A percentile compares a stretch with the other conserved stretches of the same genome.
Evolutionary conservation across 176 grass and related monocot genomes (phyloP).

Genomic region (Oryza longistaminata): DNA sequence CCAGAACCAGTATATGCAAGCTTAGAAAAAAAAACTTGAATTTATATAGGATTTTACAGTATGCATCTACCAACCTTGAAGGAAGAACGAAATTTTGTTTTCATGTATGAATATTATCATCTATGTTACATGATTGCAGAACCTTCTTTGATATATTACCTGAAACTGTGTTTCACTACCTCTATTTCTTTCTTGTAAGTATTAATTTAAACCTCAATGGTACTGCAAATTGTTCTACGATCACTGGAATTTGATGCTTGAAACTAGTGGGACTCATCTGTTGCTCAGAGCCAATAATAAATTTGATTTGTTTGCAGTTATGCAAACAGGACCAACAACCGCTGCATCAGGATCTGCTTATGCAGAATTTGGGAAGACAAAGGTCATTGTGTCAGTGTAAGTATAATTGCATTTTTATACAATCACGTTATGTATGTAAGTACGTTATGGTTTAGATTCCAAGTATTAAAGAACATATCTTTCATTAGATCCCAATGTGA

Average conservation of each 20-base stretch:
- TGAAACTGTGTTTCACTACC: constrained; percentile 1
- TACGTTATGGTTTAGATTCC: not conserved
- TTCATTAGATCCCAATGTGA: not conserved
- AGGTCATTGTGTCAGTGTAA: constrained; percentile 97
- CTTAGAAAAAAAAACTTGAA: not conserved
- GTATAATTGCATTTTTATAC: constrained; percentile 20
- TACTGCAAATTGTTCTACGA: not conserved
- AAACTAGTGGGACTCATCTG: not conserved
- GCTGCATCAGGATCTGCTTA: constrained; percentile 92
- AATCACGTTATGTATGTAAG: not conserved
- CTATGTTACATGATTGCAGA: constrained; percentile 1
- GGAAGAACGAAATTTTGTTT: not conserved
- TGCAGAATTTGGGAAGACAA: constrained; percentile 87
- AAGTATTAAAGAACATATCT: not conserved
- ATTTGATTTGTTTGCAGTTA: constrained; percentile 54
- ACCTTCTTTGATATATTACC: not conserved
- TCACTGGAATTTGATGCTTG: not conserved
- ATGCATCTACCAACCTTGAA: not conserved
- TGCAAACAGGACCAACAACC: constrained; percentile 69
- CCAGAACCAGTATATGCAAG: not conserved
- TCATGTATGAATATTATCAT: not conserved
- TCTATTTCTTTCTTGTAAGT: not conserved
- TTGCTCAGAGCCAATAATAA: not conserved
- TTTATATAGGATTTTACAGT: not conserved
- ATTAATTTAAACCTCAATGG: not conserved